Evolutionary conservation across 192 early-diverging fungal species (phyloP).

Genomic region (Podila epigama): DNA sequence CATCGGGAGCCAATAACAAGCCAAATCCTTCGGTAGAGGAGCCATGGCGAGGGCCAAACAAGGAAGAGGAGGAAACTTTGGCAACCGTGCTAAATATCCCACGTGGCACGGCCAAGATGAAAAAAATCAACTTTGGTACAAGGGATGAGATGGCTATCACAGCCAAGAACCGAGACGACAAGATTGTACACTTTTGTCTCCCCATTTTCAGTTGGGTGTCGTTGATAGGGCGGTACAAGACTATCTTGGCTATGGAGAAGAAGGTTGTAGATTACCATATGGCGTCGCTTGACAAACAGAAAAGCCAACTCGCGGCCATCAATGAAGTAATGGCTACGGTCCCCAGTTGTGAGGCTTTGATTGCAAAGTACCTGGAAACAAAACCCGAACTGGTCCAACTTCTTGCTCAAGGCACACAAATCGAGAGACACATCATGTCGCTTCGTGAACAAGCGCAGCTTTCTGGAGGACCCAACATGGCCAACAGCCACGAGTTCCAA

Average conservation of each 20-base stretch:
- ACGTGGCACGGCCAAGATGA: not conserved
- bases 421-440: not conserved
- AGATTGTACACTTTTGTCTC: not conserved
- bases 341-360: not conserved
- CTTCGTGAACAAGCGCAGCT: not conserved
- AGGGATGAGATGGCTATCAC: not conserved
- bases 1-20: not conserved
- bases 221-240: not conserved
- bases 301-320: not conserved
- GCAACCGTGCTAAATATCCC: constrained; percentile 1
- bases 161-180: not conserved
- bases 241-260: not conserved
- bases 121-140: constrained; percentile 1
- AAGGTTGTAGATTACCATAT: not conserved
- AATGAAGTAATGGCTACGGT: not conserved
- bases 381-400: constrained; percentile 1
- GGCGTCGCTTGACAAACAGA: not conserved
- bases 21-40: not conserved
- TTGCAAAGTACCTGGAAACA: not conserved
- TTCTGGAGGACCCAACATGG: not conserved
- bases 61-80: not conserved
- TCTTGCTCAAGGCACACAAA: not conserved
- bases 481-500: constrained; percentile 8
- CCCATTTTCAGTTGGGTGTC: not conserved
- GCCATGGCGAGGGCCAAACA: constrained; percentile 1